Percentiles rank a stretch among this genome's conserved stretches.
These are phyloP conservation scores for Actinomucor elegans DNA, from an alignment of 371 early-diverging fungal genomes.

Conservation along the genomic window DNA sequence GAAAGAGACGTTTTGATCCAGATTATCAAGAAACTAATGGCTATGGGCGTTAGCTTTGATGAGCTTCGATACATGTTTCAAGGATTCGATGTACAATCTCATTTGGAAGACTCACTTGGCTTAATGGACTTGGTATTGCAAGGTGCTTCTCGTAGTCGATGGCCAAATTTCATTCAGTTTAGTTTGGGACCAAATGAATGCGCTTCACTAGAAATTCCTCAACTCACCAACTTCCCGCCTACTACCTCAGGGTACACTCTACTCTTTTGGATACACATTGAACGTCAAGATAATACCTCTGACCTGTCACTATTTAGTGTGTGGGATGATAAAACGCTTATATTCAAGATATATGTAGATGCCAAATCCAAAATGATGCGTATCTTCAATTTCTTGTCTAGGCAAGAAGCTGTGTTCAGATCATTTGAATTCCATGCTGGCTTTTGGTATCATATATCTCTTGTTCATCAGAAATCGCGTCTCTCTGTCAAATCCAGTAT, in stretches of 20 bases:
- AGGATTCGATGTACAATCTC: slow-evolving; percentile 28
- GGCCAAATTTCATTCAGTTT: slow-evolving; percentile 74
- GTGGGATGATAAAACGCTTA: slow-evolving; percentile 48
- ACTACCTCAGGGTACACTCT: slow-evolving; percentile 61
- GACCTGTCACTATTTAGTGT: slow-evolving; percentile 54
- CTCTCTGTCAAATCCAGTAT: slow-evolving; percentile 53
- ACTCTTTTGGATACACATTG: slow-evolving; percentile 68
- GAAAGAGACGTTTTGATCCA: slow-evolving; percentile 46
- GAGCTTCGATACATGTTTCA: slow-evolving; percentile 66
- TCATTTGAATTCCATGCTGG: slow-evolving; percentile 56
- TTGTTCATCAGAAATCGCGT: slow-evolving; percentile 69
- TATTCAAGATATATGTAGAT: slow-evolving; percentile 48
- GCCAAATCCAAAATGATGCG: slow-evolving; percentile 47
- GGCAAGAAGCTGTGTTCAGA: slow-evolving; percentile 51
- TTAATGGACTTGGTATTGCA: slow-evolving; percentile 62
- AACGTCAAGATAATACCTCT: slow-evolving; percentile 50
- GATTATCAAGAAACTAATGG: slow-evolving; percentile 59
- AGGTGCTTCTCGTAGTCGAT: slow-evolving; percentile 58
- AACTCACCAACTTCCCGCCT: slow-evolving; percentile 51
- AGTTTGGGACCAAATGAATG: slow-evolving; percentile 37
- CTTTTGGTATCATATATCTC: slow-evolving; percentile 70
- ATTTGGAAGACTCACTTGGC: slow-evolving; percentile 3
- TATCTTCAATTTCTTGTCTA: slow-evolving; percentile 48
- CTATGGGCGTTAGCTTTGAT: slow-evolving; percentile 61
- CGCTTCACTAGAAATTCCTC: slow-evolving; percentile 47